A percentile compares a stretch with the other conserved stretches of the same genome.
These are phyloP conservation scores for Aspergillus funiculosus DNA, from an alignment of 495 filamentous ascomycete species.

Conservation along the genomic window DNA sequence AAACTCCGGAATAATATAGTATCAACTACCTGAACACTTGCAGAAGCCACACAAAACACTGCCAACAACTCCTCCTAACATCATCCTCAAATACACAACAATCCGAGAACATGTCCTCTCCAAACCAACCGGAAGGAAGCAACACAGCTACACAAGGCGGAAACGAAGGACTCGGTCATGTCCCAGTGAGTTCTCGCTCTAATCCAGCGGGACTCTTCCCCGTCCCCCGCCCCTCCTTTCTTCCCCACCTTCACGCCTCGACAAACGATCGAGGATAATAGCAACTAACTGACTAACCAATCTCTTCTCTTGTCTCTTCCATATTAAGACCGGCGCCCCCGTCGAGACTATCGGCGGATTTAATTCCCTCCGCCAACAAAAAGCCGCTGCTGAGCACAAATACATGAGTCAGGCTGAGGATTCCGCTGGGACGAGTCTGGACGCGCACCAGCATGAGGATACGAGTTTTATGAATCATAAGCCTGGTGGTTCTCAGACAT, in stretches of 20 bases:
- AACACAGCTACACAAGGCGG: conserved; percentile 20
- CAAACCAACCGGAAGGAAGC: conserved; percentile 13
- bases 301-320: too few species aligned
- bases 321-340: conserved; percentile 20
- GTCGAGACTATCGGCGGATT: conserved; percentile 27
- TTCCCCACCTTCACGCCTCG: background rate
- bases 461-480: conserved; percentile 33
- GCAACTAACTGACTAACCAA: too few species aligned
- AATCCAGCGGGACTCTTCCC: too few species aligned
- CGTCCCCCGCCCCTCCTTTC: background rate
- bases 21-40: too few species aligned
- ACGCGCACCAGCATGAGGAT: conserved; percentile 31
- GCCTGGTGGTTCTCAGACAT: conserved; percentile 29
- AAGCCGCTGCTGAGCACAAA: conserved; percentile 24
- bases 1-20: too few species aligned
- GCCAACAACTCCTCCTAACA: background rate
- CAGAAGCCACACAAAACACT: too few species aligned
- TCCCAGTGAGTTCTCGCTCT: conserved; percentile 21
- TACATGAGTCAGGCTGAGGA: conserved; percentile 20
- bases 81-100: background rate
- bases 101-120: conserved; percentile 3
- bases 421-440: conserved; percentile 11
- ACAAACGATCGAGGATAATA: too few species aligned
- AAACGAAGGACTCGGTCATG: conserved; percentile 24
- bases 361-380: conserved; percentile 31